phyloP scores from a whole-genome alignment of 352 stramenopile genomes.

The Phytophthora aleatoria region DNA sequence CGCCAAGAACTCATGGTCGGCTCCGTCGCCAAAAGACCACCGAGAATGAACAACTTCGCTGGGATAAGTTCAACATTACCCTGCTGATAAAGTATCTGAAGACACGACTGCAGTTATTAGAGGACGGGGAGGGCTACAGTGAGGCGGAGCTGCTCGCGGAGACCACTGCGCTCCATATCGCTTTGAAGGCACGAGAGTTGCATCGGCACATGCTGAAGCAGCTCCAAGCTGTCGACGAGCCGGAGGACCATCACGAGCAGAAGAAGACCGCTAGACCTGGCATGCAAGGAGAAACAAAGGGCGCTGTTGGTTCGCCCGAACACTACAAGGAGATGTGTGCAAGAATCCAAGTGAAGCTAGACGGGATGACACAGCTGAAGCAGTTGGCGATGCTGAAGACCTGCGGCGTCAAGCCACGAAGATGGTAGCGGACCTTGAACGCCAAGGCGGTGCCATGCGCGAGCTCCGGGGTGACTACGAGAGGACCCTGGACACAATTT shows the following conservation, averaged over 20 bases:
- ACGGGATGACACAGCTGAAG: constrained; percentile 40
- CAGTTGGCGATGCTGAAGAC: constrained; percentile 35
- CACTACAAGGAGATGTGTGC: constrained; percentile 41
- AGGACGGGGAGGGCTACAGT: constrained; percentile 48
- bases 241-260: not conserved
- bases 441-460: constrained; percentile 41
- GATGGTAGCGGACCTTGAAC: constrained; percentile 42
- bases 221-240: not conserved
- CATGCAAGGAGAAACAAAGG: not conserved
- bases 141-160: constrained; percentile 48
- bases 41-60: constrained; percentile 43
- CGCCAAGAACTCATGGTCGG: not conserved
- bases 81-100: constrained; percentile 56
- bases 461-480: constrained; percentile 44
- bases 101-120: constrained; percentile 47
- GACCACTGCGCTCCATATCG: constrained; percentile 30
- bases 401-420: constrained; percentile 46
- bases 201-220: not conserved
- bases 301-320: constrained; percentile 2
- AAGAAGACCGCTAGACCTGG: not conserved
- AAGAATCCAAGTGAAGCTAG: constrained; percentile 38
- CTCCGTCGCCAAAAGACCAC: constrained; percentile 45
- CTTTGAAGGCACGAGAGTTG: constrained; percentile 7
- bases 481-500: constrained; percentile 39
- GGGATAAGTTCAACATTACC: constrained; percentile 65